Base-by-base conservation (phyloP, 139 green algal genomes). In the Chlorella sp. region DNA sequence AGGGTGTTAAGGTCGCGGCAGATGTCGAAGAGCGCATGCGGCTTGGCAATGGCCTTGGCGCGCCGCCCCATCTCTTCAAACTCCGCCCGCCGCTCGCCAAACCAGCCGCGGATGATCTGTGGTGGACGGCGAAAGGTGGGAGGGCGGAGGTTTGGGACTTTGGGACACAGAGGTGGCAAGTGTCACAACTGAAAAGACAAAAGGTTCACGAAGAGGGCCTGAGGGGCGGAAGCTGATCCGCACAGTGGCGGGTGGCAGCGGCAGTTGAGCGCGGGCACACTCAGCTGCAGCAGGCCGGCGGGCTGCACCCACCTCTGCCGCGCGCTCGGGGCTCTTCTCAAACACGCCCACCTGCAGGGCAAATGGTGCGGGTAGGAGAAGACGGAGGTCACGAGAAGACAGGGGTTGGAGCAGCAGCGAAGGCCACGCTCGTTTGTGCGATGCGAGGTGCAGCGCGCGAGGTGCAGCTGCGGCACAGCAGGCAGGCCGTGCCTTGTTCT, bases 11-110 rank as follows among this genome's bases (percentile, higher is more conserved):
- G 88, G 86, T 96, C 93, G 25, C 82, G 47, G 64, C 91, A 91
- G 78, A 96, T 96, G 39, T 93, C 70, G 76, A 94, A 95, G 79
- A 95, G 88, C 12, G 93, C 92, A 79, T 91, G 71, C 9, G 94
- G 94, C 71, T 91, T 84, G 39, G 90, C 92, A 78, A 97, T 90
- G 18, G 88, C 84, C 60, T 87, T 92, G 41, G 86, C 86, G 62
- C 86, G 85, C 38, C 30, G 57, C n/a, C 78, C 79, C 93, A 97
- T 95, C 28, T 69, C 83, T 44, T 74, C 82, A 60, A 96, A 90
- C 47, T 90, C 87, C 39, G 60, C 75, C 13, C 83, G 73, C 13
- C 78, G 71, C 56, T 87, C 68, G 0, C 78, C 67, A 28, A 97
- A 85, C 95, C 95, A 97, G 25, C 78, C 47, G 16, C 69, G 51